phyloP scores from a whole-genome alignment of 495 filamentous ascomycete genomes.

The Neurospora intermedia region DNA sequence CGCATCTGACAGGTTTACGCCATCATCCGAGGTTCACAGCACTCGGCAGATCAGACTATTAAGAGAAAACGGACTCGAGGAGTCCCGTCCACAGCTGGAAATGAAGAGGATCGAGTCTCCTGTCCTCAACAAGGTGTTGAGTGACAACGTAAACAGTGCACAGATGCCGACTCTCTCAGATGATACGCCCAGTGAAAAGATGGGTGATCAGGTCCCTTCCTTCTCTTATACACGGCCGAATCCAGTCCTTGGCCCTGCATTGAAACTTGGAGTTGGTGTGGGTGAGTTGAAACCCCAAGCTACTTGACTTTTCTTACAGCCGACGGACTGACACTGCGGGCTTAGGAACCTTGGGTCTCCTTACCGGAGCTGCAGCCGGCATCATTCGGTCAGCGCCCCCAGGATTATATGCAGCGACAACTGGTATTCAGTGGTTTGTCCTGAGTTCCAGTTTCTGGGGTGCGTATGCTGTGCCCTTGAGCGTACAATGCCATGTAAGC shows the following conservation, averaged over 20 bases:
- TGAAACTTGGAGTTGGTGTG: slow-evolving; percentile 18
- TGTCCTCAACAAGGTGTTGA: not conserved
- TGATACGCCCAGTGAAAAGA: not conserved
- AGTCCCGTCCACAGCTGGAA: not conserved
- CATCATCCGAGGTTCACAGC: not conserved
- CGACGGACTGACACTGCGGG: not conserved
- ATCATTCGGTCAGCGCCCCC: slow-evolving; percentile 54
- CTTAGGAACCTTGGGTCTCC: slow-evolving; percentile 57
- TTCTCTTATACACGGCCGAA: not conserved
- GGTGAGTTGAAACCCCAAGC: slow-evolving; percentile 11
- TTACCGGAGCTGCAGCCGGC: slow-evolving; percentile 58
- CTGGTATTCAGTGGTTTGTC: slow-evolving; percentile 68
- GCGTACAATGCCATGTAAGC: not conserved
- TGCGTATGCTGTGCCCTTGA: slow-evolving; percentile 21
- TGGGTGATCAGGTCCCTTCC: not conserved
- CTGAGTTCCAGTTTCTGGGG: slow-evolving; percentile 71
- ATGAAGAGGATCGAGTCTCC: not conserved
- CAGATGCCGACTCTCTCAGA: not conserved
- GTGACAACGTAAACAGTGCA: not conserved
- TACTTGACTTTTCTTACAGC: not conserved
- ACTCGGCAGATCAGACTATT: not conserved
- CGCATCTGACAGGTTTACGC: not conserved
- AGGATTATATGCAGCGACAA: slow-evolving; percentile 58
- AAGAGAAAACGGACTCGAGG: not conserved
- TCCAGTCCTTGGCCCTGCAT: slow-evolving; percentile 18